phyloP scores from a whole-genome alignment of 2,329 filamentous ascomycete genomes.

The Sporothrix dimorphospora region DNA sequence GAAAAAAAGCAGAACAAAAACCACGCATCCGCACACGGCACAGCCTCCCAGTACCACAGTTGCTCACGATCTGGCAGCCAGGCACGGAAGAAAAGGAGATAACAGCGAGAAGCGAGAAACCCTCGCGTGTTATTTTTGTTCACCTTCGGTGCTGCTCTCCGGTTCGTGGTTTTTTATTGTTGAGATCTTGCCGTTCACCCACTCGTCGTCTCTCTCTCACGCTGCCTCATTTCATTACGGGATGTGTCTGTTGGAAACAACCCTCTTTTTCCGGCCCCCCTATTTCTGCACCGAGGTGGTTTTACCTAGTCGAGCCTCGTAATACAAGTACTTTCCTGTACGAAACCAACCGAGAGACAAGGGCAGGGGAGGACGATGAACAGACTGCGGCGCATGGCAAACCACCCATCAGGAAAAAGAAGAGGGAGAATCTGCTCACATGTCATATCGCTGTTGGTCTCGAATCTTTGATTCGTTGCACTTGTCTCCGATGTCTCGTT shows the following conservation, averaged over 20 bases:
- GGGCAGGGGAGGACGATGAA: not conserved
- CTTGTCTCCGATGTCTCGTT: not conserved
- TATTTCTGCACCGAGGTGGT: not conserved
- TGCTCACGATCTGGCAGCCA: constrained; percentile 4
- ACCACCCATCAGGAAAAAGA: not conserved
- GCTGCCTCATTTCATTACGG: constrained; percentile 24
- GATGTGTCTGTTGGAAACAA: constrained; percentile 21
- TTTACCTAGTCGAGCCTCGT: not conserved
- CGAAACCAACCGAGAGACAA: not conserved
- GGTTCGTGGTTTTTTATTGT: constrained; percentile 1
- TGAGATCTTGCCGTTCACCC: not conserved
- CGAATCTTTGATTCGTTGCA: not conserved
- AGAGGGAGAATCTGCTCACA: constrained; percentile 1
- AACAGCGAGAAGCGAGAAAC: not conserved
- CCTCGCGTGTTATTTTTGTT: constrained; percentile 5
- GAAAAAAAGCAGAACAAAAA: not conserved
- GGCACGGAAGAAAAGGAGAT: not conserved
- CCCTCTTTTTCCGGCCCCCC: not conserved
- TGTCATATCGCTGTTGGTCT: not conserved
- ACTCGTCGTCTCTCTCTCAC: not conserved
- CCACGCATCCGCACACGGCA: not conserved
- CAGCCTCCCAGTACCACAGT: constrained; percentile 25
- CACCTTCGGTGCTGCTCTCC: not conserved
- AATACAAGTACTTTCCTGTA: not conserved
- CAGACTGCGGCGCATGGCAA: not conserved